These are phyloP conservation scores for Prunus mongolica DNA, from an alignment of 306 rosid genomes.

Conservation along the genomic window DNA sequence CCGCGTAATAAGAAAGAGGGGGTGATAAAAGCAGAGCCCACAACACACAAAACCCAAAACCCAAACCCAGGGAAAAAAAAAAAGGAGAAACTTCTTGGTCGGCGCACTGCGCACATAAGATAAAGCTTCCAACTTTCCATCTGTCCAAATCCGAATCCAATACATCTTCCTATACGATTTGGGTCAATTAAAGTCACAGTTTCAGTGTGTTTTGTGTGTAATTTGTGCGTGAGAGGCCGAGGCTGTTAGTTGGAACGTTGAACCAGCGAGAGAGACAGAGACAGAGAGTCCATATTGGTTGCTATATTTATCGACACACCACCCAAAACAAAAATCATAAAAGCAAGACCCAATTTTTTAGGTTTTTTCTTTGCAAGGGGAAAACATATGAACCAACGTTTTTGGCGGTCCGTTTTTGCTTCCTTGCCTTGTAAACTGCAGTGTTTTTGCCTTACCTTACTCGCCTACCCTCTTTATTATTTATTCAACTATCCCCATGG, in stretches of 20 bases:
- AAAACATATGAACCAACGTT: slow-evolving; percentile 1
- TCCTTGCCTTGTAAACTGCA: slow-evolving; percentile 17
- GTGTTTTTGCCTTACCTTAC: neutral
- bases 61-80: neutral
- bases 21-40: neutral
- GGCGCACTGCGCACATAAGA: neutral
- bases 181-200: neutral
- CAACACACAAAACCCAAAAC: neutral
- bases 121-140: neutral
- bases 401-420: slow-evolving; percentile 19
- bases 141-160: no score
- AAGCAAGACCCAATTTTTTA: neutral
- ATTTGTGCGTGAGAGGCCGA: neutral
- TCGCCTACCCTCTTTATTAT: slow-evolving; percentile 1
- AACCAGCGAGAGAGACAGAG: neutral
- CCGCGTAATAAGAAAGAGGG: neutral
- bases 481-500: neutral
- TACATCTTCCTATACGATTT: neutral
- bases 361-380: neutral
- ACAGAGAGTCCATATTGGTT: neutral
- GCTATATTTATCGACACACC: neutral
- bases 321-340: neutral
- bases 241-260: neutral
- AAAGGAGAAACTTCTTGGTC: neutral
- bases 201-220: neutral